Conservation (phyloP, 768 basidiomycete species). For the Tephrocybe sp. region DNA sequence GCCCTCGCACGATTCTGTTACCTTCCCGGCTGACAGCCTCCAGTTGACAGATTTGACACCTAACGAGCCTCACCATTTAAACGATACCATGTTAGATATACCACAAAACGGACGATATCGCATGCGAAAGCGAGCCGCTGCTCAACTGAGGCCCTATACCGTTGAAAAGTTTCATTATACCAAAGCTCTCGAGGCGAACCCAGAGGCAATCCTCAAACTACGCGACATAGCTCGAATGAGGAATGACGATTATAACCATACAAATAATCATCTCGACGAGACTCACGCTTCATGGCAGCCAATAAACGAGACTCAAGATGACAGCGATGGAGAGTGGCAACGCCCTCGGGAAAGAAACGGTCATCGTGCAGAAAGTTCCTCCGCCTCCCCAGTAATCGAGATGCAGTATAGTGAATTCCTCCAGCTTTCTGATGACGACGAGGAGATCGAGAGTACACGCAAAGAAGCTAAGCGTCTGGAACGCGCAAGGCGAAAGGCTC, state of each 20-base stretch:
- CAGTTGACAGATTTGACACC: background rate
- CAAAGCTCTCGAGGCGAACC: slow-evolving; percentile 44
- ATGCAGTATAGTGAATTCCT: slow-evolving; percentile 33
- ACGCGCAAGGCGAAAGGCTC: slow-evolving; percentile 1
- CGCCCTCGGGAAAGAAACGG: background rate
- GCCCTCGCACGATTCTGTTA: background rate
- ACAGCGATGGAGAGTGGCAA: slow-evolving; percentile 10
- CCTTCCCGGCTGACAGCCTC: no score
- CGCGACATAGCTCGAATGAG: slow-evolving; percentile 29
- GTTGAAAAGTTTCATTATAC: slow-evolving; percentile 55
- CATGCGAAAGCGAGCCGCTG: slow-evolving; percentile 49
- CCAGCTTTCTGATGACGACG: slow-evolving; percentile 40
- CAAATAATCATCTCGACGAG: slow-evolving; percentile 29
- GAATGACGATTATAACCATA: slow-evolving; percentile 22
- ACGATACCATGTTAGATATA: slow-evolving; percentile 2
- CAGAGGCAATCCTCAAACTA: slow-evolving; percentile 66
- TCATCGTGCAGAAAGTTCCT: background rate
- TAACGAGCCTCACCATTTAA: background rate
- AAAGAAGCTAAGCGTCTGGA: slow-evolving; percentile 28
- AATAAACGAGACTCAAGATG: slow-evolving; percentile 21
- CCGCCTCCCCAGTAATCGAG: no score
- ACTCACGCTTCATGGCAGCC: slow-evolving; percentile 21
- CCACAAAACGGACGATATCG: slow-evolving; percentile 39
- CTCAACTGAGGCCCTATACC: slow-evolving; percentile 62
- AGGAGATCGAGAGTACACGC: slow-evolving; percentile 27